Percentiles rank a stretch among this genome's conserved stretches.
These are phyloP conservation scores for Saccharomyces hybrid DNA, from an alignment of 1,139 yeast genomes.

Conservation along the genomic window DNA sequence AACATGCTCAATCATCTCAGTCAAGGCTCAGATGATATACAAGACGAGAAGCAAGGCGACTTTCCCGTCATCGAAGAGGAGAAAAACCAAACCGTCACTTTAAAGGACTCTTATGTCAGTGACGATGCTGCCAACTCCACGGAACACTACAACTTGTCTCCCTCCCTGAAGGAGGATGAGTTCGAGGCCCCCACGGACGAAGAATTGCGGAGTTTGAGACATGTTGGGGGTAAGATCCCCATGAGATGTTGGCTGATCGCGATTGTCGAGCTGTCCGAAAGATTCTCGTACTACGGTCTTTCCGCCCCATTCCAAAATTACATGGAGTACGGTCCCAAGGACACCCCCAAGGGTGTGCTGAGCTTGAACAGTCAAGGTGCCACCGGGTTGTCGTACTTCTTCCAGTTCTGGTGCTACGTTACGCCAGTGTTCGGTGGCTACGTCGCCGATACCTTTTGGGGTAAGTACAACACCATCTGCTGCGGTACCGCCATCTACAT, in stretches of 20 bases:
- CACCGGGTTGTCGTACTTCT: slow-evolving; percentile 65
- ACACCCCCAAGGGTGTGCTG: slow-evolving; percentile 51
- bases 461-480: slow-evolving; percentile 64
- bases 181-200: slow-evolving; percentile 27
- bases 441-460: slow-evolving; percentile 66
- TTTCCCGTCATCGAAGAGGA: slow-evolving; percentile 1
- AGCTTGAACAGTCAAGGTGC: slow-evolving; percentile 58
- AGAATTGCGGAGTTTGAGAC: slow-evolving; percentile 25
- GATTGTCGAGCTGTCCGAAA: slow-evolving; percentile 70
- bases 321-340: slow-evolving; percentile 48
- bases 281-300: slow-evolving; percentile 78
- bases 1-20: neutral
- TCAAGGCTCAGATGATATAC: neutral
- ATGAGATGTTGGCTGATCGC: slow-evolving; percentile 62
- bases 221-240: slow-evolving; percentile 26
- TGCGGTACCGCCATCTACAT: slow-evolving; percentile 54
- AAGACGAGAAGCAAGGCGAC: neutral
- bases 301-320: slow-evolving; percentile 72
- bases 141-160: neutral
- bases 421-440: slow-evolving; percentile 76
- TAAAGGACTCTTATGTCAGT: neutral
- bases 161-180: slow-evolving; percentile 12
- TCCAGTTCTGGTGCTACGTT: slow-evolving; percentile 77
- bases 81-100: neutral
- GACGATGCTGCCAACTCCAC: neutral